These are phyloP conservation scores for Polytrichum formosum DNA, from an alignment of 225 moss, liverwort and hornwort genomes.

Conservation along the genomic window DNA sequence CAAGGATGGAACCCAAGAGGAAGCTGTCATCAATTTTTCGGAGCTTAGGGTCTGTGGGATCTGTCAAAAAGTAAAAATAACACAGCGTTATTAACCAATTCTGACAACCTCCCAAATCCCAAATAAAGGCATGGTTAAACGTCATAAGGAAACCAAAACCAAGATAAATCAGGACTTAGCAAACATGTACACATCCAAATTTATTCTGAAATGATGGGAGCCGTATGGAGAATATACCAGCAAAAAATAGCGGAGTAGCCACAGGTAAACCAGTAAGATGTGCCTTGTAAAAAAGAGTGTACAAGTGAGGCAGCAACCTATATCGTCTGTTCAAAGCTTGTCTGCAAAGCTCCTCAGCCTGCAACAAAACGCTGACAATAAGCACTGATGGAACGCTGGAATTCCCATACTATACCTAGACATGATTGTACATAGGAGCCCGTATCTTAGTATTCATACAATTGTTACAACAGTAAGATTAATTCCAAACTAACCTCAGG, in stretches of 20 bases:
- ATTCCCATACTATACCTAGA: too few species aligned
- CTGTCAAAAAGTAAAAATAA: conserved; percentile 24
- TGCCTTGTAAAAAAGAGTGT: conserved; percentile 76
- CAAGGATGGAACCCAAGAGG: conserved; percentile 78
- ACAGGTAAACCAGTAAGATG: conserved; percentile 74
- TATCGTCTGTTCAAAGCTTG: conserved; percentile 77
- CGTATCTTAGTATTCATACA: too few species aligned
- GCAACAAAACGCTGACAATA: conserved; percentile 2
- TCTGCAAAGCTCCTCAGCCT: conserved; percentile 85
- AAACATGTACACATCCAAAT: neutral
- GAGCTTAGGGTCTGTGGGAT: conserved; percentile 68
- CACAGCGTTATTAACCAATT: neutral
- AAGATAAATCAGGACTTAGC: too few species aligned
- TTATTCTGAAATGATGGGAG: neutral
- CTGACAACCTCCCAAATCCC: neutral
- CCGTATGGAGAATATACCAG: conserved; percentile 38
- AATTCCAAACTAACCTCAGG: conserved; percentile 43
- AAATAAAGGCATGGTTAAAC: too few species aligned
- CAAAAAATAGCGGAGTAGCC: conserved; percentile 83
- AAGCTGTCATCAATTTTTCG: conserved; percentile 75
- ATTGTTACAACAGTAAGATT: neutral
- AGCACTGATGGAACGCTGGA: too few species aligned
- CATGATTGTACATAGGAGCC: too few species aligned
- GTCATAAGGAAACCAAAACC: too few species aligned
- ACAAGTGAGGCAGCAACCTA: conserved; percentile 77